phyloP scores from a whole-genome alignment of 352 stramenopile genomes.

The Phytopythium cucurbitacearum region DNA sequence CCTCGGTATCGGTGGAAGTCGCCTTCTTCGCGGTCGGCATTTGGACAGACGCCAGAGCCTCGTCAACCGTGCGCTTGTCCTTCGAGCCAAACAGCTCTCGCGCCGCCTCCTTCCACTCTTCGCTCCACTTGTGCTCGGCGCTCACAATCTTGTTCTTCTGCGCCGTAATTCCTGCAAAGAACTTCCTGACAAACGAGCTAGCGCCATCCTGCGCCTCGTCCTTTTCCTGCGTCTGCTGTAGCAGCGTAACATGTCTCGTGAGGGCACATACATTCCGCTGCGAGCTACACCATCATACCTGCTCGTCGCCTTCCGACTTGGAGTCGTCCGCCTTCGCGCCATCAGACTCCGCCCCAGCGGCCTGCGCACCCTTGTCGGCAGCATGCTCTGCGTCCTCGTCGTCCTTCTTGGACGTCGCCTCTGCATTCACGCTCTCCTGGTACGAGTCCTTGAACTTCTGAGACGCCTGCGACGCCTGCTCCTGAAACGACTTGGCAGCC shows the following conservation, averaged over 20 bases:
- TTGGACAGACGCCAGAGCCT: slow-evolving; percentile 65
- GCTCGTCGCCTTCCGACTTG: slow-evolving; percentile 13
- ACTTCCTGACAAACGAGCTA: slow-evolving; percentile 53
- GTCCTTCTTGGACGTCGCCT: slow-evolving; percentile 7
- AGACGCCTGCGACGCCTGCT: slow-evolving; percentile 49
- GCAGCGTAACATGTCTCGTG: slow-evolving; percentile 1
- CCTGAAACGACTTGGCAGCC: slow-evolving; percentile 23
- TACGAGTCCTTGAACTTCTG: slow-evolving; percentile 65
- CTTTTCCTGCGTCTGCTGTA: slow-evolving; percentile 21
- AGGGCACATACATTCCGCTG: background rate
- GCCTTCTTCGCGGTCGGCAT: slow-evolving; percentile 42
- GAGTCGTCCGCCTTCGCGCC: background rate
- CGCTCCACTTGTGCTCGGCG: slow-evolving; percentile 41
- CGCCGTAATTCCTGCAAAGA: slow-evolving; percentile 40
- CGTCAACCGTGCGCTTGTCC: slow-evolving; percentile 70
- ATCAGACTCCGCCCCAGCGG: background rate
- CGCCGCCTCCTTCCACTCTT: slow-evolving; percentile 67
- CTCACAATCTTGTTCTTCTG: slow-evolving; percentile 65
- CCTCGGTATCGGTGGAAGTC: slow-evolving; percentile 20
- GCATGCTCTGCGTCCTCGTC: slow-evolving; percentile 12
- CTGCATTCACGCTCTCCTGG: slow-evolving; percentile 23
- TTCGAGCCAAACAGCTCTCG: slow-evolving; percentile 77
- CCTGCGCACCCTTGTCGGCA: slow-evolving; percentile 4
- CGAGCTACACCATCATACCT: slow-evolving; percentile 3
- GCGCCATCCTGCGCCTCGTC: slow-evolving; percentile 30